Percentiles rank a stretch among this genome's conserved stretches.
Conservation (phyloP, 202 grass and related monocot species). For the Brachypodium distachyon region DNA sequence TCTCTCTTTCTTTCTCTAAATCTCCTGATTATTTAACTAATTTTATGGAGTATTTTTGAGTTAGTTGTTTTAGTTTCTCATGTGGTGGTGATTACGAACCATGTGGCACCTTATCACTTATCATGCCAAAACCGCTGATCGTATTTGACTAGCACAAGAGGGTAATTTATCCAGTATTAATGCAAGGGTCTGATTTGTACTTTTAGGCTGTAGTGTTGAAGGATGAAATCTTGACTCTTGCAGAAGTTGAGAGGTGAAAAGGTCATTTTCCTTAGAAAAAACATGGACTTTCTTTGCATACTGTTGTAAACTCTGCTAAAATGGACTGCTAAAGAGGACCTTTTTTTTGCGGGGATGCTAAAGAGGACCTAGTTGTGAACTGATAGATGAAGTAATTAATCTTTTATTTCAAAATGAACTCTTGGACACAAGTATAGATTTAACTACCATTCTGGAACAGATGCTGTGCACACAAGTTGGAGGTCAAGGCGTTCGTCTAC, state of each 20-base stretch:
- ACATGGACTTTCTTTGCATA: background rate
- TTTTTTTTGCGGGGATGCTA: too few relatives aligned
- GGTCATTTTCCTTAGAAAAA: background rate
- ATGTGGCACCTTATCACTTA: background rate
- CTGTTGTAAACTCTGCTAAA: background rate
- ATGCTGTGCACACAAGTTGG: conserved; percentile 39
- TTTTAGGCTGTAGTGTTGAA: background rate
- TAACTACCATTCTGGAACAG: conserved; percentile 27
- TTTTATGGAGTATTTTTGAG: background rate
- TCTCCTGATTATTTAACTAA: background rate
- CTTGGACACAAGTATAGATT: background rate
- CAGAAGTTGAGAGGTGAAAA: background rate
- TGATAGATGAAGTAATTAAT: background rate
- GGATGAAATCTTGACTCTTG: background rate
- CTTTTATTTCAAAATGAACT: background rate
- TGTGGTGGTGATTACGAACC: background rate
- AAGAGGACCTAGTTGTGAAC: background rate
- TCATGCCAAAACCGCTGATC: background rate
- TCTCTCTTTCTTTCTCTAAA: background rate
- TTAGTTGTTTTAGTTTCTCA: background rate
- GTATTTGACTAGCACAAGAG: background rate
- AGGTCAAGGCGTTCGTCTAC: conserved; percentile 38
- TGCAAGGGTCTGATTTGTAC: background rate
- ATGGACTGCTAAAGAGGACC: too few relatives aligned
- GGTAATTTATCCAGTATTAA: background rate